Base-by-base conservation (phyloP, 805 yeast species). In the Kockiozyma suomiensis region DNA sequence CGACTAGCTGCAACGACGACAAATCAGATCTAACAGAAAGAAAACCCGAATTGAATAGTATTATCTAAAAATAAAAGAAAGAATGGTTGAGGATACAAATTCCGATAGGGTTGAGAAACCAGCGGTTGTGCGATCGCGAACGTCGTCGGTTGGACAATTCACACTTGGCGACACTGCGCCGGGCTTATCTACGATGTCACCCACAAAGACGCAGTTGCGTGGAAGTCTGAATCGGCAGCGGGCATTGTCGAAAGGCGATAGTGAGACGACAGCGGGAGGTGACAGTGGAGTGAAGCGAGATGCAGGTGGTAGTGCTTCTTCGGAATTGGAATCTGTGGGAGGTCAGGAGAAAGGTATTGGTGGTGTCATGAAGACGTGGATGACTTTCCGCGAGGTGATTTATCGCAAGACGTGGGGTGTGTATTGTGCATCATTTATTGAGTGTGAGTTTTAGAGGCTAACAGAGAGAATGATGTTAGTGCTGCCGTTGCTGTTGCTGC, bases 71-170 rank as follows among this genome's bases (percentile, higher is more conserved):
- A 26, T n/a, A 46, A 26, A 7, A 46, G 41, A 4, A 46, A 5
- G 21, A 28, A 28, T 10, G 35, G 25, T 33, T 28, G 6, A 4
- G 52, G 19, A 21, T 33, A 32, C 30, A n/a, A 21, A 23, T 19
- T 26, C 19, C 43, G 33, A 23, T 4, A 12, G 15, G 26, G 37
- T 32, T 26, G 42, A 32, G 30, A 17, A 10, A 25, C 7, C n/a
- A 23, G 21, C 17, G 19, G 23, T 40, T 6, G 19, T 19, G 15
- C 48, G 56, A 21, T 30, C 42, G 37, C 75, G 90, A 66, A 79
- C 83, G 8, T 86, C 94, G 0, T 86, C 92, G 0, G 86, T 90
- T 15, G 96, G 96, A 2, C 79, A 82, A 37, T 83, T 90, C 53
- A 80, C 84, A 54, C 75, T 90, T 3, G 97, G 96, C 25, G 96